Evolutionary conservation across 352 stramenopile species (phyloP), one percentile per base, ranked within the genome.

Genomic region (Phytophthora sojae): DNA sequence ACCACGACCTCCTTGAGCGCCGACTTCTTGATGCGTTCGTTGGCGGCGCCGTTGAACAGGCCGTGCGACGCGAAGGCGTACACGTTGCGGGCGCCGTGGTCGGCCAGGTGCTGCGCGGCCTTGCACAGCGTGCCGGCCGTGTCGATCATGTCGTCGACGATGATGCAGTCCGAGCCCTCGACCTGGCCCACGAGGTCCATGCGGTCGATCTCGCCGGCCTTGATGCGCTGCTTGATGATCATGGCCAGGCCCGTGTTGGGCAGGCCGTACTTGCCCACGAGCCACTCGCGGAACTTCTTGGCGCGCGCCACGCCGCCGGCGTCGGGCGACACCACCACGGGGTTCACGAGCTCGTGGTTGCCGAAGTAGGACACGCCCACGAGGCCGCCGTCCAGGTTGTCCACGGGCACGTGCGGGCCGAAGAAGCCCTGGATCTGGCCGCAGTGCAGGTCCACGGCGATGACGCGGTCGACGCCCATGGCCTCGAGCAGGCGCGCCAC

Each of bases 81-180:
- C 62, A 99, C 98, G 68, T 98, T 97, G 56, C 96, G 92, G 11
- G 97, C 97, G 39, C 98, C 98, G 66, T 99, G 96, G 68, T 97
- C 93, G 19, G 91, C 85, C 55, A 99, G 81, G 69, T 99, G 96
- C 81, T 99, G 96, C 50, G 98, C 97, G 44, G 97, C 98, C 82
- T 99, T 99, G 82, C 97, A 99, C 17, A 99, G 78, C 39, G 98
- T 99, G 61, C 98, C 98, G 44, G 98, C 98, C 47, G 98, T 99
- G 85, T 99, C 98, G 75, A 99, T 99, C 98, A 99, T 99, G 82
- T 99, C 98, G 80, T 99, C 98, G 17, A 99, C 98, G 67, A 99
- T 99, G 75, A 99, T 99, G 71, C 97, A 99, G 85, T 99, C 98
- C 55, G 94, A 99, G 73, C 98, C 98, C 59, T 98, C 93, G 21